Conservation (phyloP, 1,284 basidiomycete genomes). For the Porphyrellus sp. region DNA sequence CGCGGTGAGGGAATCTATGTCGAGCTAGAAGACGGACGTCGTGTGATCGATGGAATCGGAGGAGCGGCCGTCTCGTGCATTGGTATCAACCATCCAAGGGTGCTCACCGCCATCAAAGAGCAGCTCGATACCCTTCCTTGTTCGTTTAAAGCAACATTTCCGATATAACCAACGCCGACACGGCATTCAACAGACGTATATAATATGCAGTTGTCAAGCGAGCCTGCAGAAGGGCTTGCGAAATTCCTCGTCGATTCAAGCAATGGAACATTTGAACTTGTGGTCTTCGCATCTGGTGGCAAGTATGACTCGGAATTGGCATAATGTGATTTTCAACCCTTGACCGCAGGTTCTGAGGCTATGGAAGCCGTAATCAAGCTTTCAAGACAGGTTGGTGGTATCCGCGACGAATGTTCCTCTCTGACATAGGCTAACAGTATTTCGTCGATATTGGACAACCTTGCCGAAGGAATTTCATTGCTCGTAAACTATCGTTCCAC, state of each 20-base stretch:
- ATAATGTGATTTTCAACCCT: conserved; percentile 1
- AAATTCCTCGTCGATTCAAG: conserved; percentile 56
- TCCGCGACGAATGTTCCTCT: background rate
- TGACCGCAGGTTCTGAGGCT: conserved; percentile 68
- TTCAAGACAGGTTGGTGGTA: conserved; percentile 57
- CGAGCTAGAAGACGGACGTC: conserved; percentile 61
- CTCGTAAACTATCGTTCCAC: conserved; percentile 76
- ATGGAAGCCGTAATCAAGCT: conserved; percentile 82
- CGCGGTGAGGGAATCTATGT: conserved; percentile 68
- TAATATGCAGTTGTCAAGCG: conserved; percentile 74
- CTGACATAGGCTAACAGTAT: conserved; percentile 45
- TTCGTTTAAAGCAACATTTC: conserved; percentile 35
- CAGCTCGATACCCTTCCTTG: conserved; percentile 75
- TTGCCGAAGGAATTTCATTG: conserved; percentile 74
- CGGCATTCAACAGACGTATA: conserved; percentile 61
- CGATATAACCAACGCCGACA: conserved; percentile 6
- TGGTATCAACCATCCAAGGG: conserved; percentile 70
- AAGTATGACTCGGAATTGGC: background rate
- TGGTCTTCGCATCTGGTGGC: conserved; percentile 73
- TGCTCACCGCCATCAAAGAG: conserved; percentile 69
- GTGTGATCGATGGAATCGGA: conserved; percentile 72
- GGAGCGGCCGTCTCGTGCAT: conserved; percentile 83
- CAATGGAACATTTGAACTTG: conserved; percentile 69
- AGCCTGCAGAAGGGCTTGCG: conserved; percentile 76
- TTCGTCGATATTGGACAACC: conserved; percentile 67